Base-by-base conservation (phyloP, 805 yeast genomes). In the Komagataella kurtzmanii region DNA sequence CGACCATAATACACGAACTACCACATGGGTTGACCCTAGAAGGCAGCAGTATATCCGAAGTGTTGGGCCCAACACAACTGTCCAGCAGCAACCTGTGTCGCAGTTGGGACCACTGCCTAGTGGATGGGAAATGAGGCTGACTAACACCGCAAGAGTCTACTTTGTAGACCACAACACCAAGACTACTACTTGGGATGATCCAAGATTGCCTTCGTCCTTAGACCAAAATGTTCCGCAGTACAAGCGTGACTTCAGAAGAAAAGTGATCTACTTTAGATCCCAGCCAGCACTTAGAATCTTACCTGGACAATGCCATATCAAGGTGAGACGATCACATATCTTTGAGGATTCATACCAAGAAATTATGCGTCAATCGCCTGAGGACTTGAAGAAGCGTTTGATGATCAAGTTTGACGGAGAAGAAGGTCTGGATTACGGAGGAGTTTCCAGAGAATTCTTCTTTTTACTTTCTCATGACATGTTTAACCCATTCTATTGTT, bases 111-210 rank as follows among this genome's bases (percentile, higher is more conserved):
- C 99, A 51, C 75, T 93, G 63, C 99, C 99, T 49, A 81, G 91
- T 51, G 99, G 99, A 51, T 93, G 99, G 99, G 99, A 93, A 73
- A 93, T 93, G 99, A 85, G 99, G 70, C 78, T 93, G 63, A 95
- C 99, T 46, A 93, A 93, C 68, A 93, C 99, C 1, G 97, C 99
- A 7, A 81, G 99, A 67, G 99, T 93, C 19, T 93, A 93, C 68
- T 93, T 93, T 67, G 99, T 93, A 58, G 99, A 93, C 68, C 99
- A 93, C 73, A 93, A 93, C 70, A 93, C 99, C 36, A 93, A 93
- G 72, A 93, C 99, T 0, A 93, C 99, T 0, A 93, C 99, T 1
- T 93, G 99, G 99, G 99, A 93, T 69, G 99, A 93, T 66, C 99
- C 99, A 56, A 83, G 99, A 65, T 76, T 93, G 65, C 99, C 99